Base-by-base conservation (phyloP, 1,284 basidiomycete species). In the Cryptococcus sp. region DNA sequence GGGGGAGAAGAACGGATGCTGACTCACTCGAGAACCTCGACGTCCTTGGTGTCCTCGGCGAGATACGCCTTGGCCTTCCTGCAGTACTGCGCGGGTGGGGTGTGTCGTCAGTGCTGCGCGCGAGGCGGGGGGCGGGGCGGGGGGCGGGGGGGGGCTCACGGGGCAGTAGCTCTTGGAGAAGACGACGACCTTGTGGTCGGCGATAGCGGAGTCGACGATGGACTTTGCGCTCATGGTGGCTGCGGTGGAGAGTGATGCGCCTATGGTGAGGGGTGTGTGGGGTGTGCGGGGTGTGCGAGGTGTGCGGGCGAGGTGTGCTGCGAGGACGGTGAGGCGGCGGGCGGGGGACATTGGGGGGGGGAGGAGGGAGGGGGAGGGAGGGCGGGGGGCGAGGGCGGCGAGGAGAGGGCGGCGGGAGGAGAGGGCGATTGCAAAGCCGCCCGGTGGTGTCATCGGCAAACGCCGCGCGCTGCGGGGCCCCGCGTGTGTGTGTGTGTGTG, bases 91-190 rank as follows among this genome's bases (percentile, higher is more conserved):
- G 44, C 18, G 18, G 8, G 5, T 33, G 43, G 7, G 36, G 33
- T 45, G 8, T 46, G 16, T 15, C 44, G 20, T 35, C 21, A 43
- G 12, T n/a, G n/a, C n/a, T n/a, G n/a, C n/a, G n/a, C n/a, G n/a
- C n/a, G n/a, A n/a, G n/a, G n/a, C n/a, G n/a, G n/a, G n/a, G n/a
- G n/a, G n/a, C n/a, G n/a, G n/a, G n/a, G n/a, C n/a, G n/a, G n/a
- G n/a, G n/a, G n/a, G n/a, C n/a, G n/a, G n/a, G n/a, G n/a, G n/a
- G n/a, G n/a, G 3, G 72, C 76, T 65, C 57, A 78, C 76, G 49
- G 74, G 73, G 62, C 76, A 78, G 65, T 72, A 77, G 35, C 67
- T 62, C 67, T 78, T 78, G 60, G 68, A 68, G 61, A 75, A 77
- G 36, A 78, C 68, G 46, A 74, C 67, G 50, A 76, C 71, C 57